Evolutionary conservation across 805 yeast species (phyloP).

Genomic region (Pichia thaimueangensis): DNA sequence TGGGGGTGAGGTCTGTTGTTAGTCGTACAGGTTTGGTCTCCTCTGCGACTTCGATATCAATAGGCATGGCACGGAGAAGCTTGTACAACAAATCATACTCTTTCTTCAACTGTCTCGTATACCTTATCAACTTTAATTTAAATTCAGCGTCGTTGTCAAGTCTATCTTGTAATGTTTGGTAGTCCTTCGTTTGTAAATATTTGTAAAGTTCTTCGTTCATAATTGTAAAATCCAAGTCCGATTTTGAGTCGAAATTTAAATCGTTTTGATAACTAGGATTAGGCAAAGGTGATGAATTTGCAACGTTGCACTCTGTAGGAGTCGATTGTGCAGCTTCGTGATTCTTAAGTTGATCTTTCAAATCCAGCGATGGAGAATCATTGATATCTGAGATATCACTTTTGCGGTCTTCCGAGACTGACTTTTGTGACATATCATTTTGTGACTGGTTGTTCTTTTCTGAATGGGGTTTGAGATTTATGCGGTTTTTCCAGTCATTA

Average conservation of each 20-base stretch:
- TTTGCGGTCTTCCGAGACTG: too few relatives aligned
- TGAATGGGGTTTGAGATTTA: too few relatives aligned
- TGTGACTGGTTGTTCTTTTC: background rate
- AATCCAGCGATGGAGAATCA: background rate
- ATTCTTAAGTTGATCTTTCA: background rate
- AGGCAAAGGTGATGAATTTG: too few relatives aligned
- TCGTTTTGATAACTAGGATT: too few relatives aligned
- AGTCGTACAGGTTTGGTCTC: background rate
- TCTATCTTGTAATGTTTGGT: background rate
- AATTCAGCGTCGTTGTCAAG: conserved; percentile 2
- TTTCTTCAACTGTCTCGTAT: background rate
- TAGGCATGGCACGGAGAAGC: background rate
- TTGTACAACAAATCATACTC: background rate
- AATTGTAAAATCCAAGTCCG: too few relatives aligned
- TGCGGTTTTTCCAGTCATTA: background rate
- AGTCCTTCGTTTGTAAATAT: background rate
- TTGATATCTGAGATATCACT: background rate
- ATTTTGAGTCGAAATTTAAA: too few relatives aligned
- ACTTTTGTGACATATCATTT: background rate
- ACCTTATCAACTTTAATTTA: background rate
- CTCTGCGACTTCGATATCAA: background rate
- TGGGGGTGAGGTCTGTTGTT: background rate
- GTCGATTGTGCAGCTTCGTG: background rate
- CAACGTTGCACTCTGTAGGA: background rate
- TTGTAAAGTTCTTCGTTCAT: conserved; percentile 1